phyloP scores from a whole-genome alignment of 768 basidiomycete genomes.

The Lentinula sp. region DNA sequence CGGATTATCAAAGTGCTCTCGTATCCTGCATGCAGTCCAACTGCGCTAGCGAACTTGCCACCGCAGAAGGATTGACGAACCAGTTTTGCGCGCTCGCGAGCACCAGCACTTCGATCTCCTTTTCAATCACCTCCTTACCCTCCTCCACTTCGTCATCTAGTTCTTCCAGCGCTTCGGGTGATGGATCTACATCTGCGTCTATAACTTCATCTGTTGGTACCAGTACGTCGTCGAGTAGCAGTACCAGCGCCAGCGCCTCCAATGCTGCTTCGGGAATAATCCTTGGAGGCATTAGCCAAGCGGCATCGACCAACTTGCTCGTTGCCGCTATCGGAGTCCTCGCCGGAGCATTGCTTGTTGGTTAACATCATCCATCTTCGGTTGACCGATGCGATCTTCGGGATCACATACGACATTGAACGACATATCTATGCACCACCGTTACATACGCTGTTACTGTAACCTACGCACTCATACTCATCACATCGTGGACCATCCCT shows the following conservation, averaged over 20 bases:
- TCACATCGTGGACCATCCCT: no score
- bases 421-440: neutral
- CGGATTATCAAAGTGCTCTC: neutral
- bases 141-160: neutral
- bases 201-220: neutral
- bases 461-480: no score
- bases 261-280: neutral
- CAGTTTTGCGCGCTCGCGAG: constrained; percentile 3
- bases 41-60: neutral
- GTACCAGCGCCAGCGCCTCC: neutral
- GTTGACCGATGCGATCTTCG: neutral
- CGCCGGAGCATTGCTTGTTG: neutral
- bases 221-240: neutral
- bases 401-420: neutral
- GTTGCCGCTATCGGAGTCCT: neutral
- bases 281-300: neutral
- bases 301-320: neutral
- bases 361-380: neutral
- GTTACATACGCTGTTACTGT: neutral
- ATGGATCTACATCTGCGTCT: neutral
- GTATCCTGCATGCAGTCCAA: neutral
- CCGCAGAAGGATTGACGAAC: neutral
- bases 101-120: neutral
- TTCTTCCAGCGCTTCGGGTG: neutral
- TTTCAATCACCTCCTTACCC: neutral